phyloP scores from a whole-genome alignment of 2,329 filamentous ascomycete genomes.

The Penicillium griseofulvum region DNA sequence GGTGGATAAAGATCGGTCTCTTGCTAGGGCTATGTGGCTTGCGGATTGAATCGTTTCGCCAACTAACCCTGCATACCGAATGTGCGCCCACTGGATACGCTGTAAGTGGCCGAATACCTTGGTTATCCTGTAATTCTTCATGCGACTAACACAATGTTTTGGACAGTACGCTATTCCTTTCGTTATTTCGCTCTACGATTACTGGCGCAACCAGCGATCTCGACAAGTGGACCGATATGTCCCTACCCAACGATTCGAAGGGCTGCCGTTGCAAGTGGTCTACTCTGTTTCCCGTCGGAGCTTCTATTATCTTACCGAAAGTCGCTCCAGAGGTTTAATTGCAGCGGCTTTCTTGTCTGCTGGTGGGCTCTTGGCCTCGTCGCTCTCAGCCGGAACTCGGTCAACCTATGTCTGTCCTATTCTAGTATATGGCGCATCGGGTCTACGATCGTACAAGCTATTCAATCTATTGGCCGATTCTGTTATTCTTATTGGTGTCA shows the following conservation, averaged over 20 bases:
- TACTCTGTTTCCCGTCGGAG: slow-evolving; percentile 32
- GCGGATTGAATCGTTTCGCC: slow-evolving; percentile 37
- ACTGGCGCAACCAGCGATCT: slow-evolving; percentile 32
- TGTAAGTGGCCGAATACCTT: slow-evolving; percentile 25
- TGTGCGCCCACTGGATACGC: slow-evolving; percentile 40
- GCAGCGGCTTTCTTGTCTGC: slow-evolving; percentile 39
- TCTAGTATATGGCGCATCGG: slow-evolving; percentile 31
- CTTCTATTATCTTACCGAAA: slow-evolving; percentile 31
- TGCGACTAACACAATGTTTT: slow-evolving; percentile 14
- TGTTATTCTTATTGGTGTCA: slow-evolving; percentile 37
- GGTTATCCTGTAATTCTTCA: background rate
- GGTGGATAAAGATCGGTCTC: slow-evolving; percentile 15
- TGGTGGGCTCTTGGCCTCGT: slow-evolving; percentile 38
- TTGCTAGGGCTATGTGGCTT: slow-evolving; percentile 10
- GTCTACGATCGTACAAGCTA: slow-evolving; percentile 39
- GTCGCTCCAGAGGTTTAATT: slow-evolving; percentile 39
- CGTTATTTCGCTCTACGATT: slow-evolving; percentile 43
- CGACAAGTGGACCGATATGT: slow-evolving; percentile 24
- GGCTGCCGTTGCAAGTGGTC: slow-evolving; percentile 12
- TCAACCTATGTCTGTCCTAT: slow-evolving; percentile 53
- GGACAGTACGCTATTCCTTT: slow-evolving; percentile 41
- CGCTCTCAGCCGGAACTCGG: slow-evolving; percentile 34
- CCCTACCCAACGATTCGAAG: slow-evolving; percentile 18
- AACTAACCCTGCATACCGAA: slow-evolving; percentile 42
- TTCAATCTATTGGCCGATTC: slow-evolving; percentile 43